Percentiles rank a stretch among this genome's conserved stretches.
Evolutionary conservation across 805 yeast species (phyloP).

Genomic region (Pichia californica): DNA sequence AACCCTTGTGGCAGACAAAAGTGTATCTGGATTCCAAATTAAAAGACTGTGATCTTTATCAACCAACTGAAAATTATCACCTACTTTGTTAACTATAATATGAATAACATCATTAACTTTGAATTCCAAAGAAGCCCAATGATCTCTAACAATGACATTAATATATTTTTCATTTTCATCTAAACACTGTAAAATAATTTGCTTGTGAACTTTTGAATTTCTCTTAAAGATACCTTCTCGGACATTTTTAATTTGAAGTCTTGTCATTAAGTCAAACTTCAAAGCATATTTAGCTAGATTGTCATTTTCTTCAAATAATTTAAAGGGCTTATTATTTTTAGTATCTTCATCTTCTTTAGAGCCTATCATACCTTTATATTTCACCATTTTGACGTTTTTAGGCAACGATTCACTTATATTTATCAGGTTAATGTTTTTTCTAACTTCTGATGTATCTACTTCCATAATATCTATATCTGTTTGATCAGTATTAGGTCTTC

Average conservation of each 20-base stretch:
- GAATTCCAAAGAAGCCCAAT: slow-evolving; percentile 48
- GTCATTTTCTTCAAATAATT: slow-evolving; percentile 11
- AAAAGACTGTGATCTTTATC: slow-evolving; percentile 56
- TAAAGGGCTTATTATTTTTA: slow-evolving; percentile 3
- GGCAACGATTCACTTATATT: slow-evolving; percentile 15
- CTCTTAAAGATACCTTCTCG: slow-evolving; percentile 28
- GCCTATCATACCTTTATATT: slow-evolving; percentile 5
- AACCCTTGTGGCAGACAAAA: slow-evolving; percentile 75
- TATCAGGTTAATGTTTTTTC: background rate
- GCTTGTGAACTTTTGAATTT: slow-evolving; percentile 31
- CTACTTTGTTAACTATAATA: slow-evolving; percentile 38
- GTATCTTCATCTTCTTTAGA: slow-evolving; percentile 1
- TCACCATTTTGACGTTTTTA: slow-evolving; percentile 8
- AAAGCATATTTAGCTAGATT: slow-evolving; percentile 38
- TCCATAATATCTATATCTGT: slow-evolving; percentile 1
- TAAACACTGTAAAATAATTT: slow-evolving; percentile 48
- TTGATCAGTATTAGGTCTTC: slow-evolving; percentile 8
- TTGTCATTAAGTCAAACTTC: slow-evolving; percentile 38
- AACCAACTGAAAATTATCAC: slow-evolving; percentile 35
- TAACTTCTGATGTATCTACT: background rate
- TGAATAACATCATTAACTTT: slow-evolving; percentile 54
- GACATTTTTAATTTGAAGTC: slow-evolving; percentile 40
- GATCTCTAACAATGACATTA: slow-evolving; percentile 53
- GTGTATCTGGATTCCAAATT: slow-evolving; percentile 75
- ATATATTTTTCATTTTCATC: slow-evolving; percentile 29